Base-by-base conservation (phyloP, 2,329 filamentous ascomycete species). In the Hypoxylon rubiginosum region DNA sequence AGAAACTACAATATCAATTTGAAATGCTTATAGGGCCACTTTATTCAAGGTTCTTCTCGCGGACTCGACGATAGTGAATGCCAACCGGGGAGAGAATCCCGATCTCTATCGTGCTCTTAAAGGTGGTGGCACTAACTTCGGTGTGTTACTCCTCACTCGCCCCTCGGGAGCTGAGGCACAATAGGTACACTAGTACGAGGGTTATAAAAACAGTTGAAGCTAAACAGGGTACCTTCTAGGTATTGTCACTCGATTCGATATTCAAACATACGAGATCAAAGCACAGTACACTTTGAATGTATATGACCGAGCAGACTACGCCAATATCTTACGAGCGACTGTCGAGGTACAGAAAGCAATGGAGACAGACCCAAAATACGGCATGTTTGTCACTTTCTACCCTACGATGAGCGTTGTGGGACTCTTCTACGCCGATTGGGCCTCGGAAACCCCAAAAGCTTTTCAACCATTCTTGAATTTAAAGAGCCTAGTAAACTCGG, bases 221-320 rank as follows among this genome's bases (percentile, higher is more conserved):
- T n/a, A n/a, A n/a, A n/a, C n/a, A n/a, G n/a, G n/a, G n/a, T n/a
- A n/a, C n/a, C n/a, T n/a, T n/a, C n/a, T 46, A 71, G 69, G 69
- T 13, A 69, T 72, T 46, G 64, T 73, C 2, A 72, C 70, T 2
- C 64, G 58, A 4, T 69, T 72, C 28, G 67, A 69, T 36, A 54
- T 72, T 17, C 24, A 62, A 9, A 68, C 62, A 6, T 64, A 72
- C 32, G 65, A 68, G 3, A 61, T 68, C 54, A 61, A 69, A 3
- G 30, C 57, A 4, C 61, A 71, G 39, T 73, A 66, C 21, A 59
- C 59, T 2, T 21, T 72, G n/a, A 62, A 67, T 1, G 9, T 68
- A 1, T 74, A 72, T 17, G 19, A 66, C 49, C 43, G 51, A 11
- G n/a, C 54, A 1, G 71, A 70, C 43, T 67, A 66, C 17, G 30